Conservation (phyloP, 768 basidiomycete species). For the Butyriboletus loyo region DNA sequence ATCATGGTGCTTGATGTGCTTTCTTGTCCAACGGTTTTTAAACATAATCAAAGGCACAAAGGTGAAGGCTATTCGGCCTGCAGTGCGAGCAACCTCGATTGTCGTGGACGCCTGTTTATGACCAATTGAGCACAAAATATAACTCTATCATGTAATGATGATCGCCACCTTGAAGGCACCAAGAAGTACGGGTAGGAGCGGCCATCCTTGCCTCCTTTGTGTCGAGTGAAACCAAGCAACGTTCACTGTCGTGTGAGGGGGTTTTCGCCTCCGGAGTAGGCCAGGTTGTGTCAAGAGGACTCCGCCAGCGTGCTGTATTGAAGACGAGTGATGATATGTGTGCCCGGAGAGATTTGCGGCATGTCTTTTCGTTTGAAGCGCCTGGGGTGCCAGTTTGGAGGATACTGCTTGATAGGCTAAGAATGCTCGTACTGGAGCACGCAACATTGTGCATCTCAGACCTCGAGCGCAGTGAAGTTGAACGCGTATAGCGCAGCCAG, state of each 20-base stretch:
- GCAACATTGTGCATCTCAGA: constrained; percentile 54
- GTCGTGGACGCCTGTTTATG: constrained; percentile 64
- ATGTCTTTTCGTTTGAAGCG: background rate
- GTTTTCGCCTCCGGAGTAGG: constrained; percentile 2
- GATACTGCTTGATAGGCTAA: background rate
- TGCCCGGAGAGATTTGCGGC: background rate
- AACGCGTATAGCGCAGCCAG: constrained; percentile 7
- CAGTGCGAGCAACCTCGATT: constrained; percentile 66
- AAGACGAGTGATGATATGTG: background rate
- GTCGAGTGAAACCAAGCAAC: constrained; percentile 42
- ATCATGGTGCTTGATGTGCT: constrained; percentile 46
- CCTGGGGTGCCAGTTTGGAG: background rate
- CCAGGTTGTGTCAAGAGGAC: constrained; percentile 5
- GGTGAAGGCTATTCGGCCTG: constrained; percentile 68
- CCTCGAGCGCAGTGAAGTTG: background rate
- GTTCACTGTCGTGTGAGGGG: background rate
- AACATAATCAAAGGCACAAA: constrained; percentile 69
- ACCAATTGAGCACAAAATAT: background rate
- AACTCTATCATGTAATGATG: background rate
- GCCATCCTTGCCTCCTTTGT: constrained; percentile 22
- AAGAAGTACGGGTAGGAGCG: constrained; percentile 51
- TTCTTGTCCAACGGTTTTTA: constrained; percentile 51
- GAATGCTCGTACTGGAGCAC: constrained; percentile 23
- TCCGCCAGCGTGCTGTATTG: constrained; percentile 1
- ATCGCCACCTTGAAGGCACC: constrained; percentile 57